A percentile compares a stretch with the other conserved stretches of the same genome.
These are phyloP conservation scores for Metschnikowia aberdeeniae DNA, from an alignment of 805 yeast genomes.

Conservation along the genomic window DNA sequence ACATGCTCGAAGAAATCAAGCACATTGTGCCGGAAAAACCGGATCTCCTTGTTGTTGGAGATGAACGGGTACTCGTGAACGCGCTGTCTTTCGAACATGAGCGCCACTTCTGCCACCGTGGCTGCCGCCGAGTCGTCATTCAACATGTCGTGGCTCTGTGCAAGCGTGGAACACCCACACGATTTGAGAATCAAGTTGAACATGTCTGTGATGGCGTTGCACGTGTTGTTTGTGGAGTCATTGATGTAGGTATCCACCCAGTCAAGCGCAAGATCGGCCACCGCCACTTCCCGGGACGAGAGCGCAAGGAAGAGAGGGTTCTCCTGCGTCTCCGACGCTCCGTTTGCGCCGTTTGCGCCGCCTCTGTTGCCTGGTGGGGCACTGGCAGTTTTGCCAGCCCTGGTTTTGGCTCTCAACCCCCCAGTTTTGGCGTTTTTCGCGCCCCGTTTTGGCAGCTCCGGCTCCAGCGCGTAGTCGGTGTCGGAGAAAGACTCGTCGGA, in stretches of 20 bases:
- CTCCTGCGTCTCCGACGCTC: conserved; percentile 22
- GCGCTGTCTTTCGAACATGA: conserved; percentile 55
- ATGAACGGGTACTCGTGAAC: conserved; percentile 67
- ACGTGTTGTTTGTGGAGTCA: conserved; percentile 14
- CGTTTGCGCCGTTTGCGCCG: not conserved
- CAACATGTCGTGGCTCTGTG: conserved; percentile 71
- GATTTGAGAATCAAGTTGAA: conserved; percentile 66
- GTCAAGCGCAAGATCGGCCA: conserved; percentile 34
- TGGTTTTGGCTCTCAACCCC: not conserved
- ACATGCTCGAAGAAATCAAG: conserved; percentile 52
- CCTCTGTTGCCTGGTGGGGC: not conserved
- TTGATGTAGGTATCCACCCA: conserved; percentile 34
- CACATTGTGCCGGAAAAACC: conserved; percentile 47
- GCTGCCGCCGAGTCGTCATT: conserved; percentile 67
- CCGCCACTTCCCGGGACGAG: conserved; percentile 27
- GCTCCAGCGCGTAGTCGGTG: not conserved
- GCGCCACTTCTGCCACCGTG: conserved; percentile 69
- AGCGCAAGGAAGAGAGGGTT: conserved; percentile 29
- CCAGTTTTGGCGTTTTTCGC: not conserved
- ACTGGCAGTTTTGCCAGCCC: not conserved
- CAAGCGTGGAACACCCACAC: conserved; percentile 65
- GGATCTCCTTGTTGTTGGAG: conserved; percentile 45
- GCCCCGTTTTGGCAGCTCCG: no score
- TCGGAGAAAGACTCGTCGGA: not conserved
- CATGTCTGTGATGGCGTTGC: conserved; percentile 51